Conservation (phyloP, 208 protist genomes). For the Trypanosoma rangeli region DNA sequence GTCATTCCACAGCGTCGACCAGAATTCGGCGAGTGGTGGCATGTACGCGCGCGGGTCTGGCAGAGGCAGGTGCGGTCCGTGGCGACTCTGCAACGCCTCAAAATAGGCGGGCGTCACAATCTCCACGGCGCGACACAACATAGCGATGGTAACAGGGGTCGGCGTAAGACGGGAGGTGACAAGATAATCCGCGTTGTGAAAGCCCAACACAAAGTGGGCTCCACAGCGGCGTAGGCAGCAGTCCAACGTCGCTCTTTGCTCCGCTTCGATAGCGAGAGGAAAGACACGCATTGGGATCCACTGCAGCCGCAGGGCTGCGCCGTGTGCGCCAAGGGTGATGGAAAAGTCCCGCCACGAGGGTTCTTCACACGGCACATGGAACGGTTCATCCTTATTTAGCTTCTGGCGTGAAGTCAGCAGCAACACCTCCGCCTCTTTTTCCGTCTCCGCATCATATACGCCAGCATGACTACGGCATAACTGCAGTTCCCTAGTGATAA, state of each 20-base stretch:
- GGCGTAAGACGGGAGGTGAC: constrained; percentile 42
- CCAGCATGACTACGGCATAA: not conserved
- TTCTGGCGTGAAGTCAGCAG: not conserved
- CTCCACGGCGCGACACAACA: constrained; percentile 53
- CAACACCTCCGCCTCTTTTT: not conserved
- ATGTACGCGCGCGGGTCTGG: not conserved
- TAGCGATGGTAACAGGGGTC: constrained; percentile 52
- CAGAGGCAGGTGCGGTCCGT: constrained; percentile 32
- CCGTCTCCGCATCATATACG: not conserved
- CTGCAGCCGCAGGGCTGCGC: constrained; percentile 44
- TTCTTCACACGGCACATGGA: constrained; percentile 37
- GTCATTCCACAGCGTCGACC: constrained; percentile 4
- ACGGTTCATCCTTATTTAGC: constrained; percentile 18
- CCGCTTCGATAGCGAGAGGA: constrained; percentile 31
- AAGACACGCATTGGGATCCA: constrained; percentile 59
- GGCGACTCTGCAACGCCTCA: constrained; percentile 34
- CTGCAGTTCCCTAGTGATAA: not conserved
- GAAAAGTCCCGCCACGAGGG: constrained; percentile 43
- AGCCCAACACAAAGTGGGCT: constrained; percentile 29
- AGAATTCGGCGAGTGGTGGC: constrained; percentile 13
- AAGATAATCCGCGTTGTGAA: constrained; percentile 30
- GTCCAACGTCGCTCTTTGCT: constrained; percentile 44
- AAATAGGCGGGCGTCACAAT: constrained; percentile 74
- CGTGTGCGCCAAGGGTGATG: constrained; percentile 50
- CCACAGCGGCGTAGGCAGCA: constrained; percentile 52